Evolutionary conservation across 1,284 basidiomycete species (phyloP), one percentile per base, ranked within the genome.

Genomic region (Phenoliferia sp.): DNA sequence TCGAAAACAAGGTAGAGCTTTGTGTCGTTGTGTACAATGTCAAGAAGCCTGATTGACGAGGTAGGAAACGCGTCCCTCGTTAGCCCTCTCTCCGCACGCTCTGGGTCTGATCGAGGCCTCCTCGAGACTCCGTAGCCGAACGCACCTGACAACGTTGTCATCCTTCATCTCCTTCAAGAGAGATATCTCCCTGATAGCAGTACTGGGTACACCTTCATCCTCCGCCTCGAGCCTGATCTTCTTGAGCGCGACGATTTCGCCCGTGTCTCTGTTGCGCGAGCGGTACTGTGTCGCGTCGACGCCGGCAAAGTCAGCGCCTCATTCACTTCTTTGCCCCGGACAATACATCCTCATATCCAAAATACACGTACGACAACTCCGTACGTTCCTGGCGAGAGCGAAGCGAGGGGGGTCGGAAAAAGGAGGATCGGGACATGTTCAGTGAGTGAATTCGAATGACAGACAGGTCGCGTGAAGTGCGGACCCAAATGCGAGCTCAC

Each of bases 1-100:
- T 99, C 95, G 78, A 94, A 97, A 61, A 99, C 94, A 72, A 98
- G 87, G 80, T 95, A 97, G 58, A 99, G 85, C 81, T 97, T 97
- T 80, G 91, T 89, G 80, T 99, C 95, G 29, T 90, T 90, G 79
- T 98, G 95, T 3, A 97, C 91, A 73, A 98, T 97, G 81, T 98
- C 94, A 67, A 94, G 84, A 67, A 98, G 83, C 76, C 95, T 94
- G 77, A n/a, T 62, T n/a, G n/a, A n/a, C n/a, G n/a, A n/a, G n/a
- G n/a, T n/a, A n/a, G n/a, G n/a, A n/a, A 34, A 57, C 57, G 57
- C 31, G 52, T n/a, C n/a, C n/a, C n/a, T 19, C 34, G 7, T 12
- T 3, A 3, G 4, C 36, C 6, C 16, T 31, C 31, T 5, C 54
- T 55, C 54, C 19, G 22, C 55, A n/a, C 15, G 10, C 52, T 28